phyloP scores from a whole-genome alignment of 2,329 filamentous ascomycete genomes.

The Coleophoma cylindrospora region DNA sequence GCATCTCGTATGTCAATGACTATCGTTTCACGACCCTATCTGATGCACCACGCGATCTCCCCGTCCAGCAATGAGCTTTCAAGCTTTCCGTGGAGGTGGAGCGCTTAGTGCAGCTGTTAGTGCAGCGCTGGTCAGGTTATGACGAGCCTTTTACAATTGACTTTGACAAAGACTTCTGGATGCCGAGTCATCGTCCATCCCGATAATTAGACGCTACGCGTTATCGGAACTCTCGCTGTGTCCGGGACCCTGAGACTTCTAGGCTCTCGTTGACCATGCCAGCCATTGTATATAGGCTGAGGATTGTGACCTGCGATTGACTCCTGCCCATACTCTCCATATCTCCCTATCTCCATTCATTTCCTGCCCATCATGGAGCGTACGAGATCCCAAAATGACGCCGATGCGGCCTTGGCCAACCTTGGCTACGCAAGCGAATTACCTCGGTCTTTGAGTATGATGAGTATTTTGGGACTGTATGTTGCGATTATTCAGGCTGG shows the following conservation, averaged over 20 bases:
- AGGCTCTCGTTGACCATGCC: too few relatives aligned
- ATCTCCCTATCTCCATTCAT: neutral
- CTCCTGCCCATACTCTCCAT: neutral
- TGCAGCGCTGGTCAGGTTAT: constrained; percentile 4
- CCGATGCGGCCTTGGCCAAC: constrained; percentile 12
- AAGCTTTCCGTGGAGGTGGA: too few relatives aligned
- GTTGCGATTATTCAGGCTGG: constrained; percentile 1
- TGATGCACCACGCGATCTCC: neutral
- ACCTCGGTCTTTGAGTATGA: constrained; percentile 62
- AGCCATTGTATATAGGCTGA: too few relatives aligned
- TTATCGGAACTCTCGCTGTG: constrained; percentile 3
- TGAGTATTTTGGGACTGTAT: constrained; percentile 56
- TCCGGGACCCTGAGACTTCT: too few relatives aligned
- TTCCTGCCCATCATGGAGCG: constrained; percentile 9
- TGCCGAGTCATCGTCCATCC: neutral
- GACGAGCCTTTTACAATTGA: constrained; percentile 8
- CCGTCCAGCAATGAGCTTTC: neutral
- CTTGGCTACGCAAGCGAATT: constrained; percentile 65
- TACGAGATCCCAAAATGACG: constrained; percentile 5
- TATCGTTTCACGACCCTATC: neutral
- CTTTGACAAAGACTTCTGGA: constrained; percentile 11
- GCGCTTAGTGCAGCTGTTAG: constrained; percentile 1
- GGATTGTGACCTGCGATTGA: neutral
- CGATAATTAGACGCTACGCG: constrained; percentile 15
- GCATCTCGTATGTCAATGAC: neutral